Percentiles rank a stretch among this genome's conserved stretches.
phyloP scores from a whole-genome alignment of 164 flowering plant species.

The Berberis thunbergii region DNA sequence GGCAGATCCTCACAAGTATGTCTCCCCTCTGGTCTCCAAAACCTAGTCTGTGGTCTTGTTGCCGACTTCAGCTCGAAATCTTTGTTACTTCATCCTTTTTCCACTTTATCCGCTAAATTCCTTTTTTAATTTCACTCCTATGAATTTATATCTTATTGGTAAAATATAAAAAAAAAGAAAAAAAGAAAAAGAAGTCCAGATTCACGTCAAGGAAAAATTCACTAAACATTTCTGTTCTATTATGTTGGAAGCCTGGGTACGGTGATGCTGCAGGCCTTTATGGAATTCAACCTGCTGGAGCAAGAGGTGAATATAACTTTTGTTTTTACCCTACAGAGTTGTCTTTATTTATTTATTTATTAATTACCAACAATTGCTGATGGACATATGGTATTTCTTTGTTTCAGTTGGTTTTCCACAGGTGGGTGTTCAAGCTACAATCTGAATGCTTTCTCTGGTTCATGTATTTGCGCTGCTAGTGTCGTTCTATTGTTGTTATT shows the following conservation, averaged over 20 bases:
- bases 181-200: too few species aligned
- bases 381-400: conserved; percentile 10
- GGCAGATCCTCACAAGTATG: conserved; percentile 85
- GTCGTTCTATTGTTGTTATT: not conserved
- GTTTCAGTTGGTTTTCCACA: conserved; percentile 79
- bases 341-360: not conserved
- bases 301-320: conserved; percentile 28
- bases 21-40: conserved; percentile 1
- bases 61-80: not conserved
- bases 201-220: not conserved
- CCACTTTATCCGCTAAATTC: not conserved
- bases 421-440: conserved; percentile 42
- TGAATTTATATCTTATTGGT: not conserved
- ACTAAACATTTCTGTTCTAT: not conserved
- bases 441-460: conserved; percentile 4
- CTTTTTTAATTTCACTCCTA: not conserved
- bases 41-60: not conserved
- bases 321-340: not conserved
- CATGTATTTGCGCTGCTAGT: conserved; percentile 9
- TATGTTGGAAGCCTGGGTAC: conserved; percentile 48
- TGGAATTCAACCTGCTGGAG: conserved; percentile 40
- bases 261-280: conserved; percentile 66
- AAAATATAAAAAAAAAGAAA: too few species aligned
- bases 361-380: conserved; percentile 12
- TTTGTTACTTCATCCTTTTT: not conserved